Conservation (phyloP, 2,329 filamentous ascomycete genomes). For the Pseudogymnoascus sp. region DNA sequence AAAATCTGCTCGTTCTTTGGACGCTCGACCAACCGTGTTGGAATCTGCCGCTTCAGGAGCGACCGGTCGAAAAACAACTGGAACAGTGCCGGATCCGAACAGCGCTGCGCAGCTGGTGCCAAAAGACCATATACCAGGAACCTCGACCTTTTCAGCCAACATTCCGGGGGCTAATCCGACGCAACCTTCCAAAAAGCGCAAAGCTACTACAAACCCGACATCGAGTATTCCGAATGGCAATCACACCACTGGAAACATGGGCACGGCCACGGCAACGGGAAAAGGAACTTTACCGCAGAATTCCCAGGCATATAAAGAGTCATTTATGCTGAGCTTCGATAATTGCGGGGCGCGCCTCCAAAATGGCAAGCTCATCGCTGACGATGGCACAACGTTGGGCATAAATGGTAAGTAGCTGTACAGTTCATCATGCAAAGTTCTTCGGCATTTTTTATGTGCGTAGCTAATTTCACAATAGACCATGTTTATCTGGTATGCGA, state of each 20-base stretch:
- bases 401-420: conserved; percentile 67
- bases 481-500: conserved; percentile 96
- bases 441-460: conserved; percentile 12
- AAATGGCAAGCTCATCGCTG: conserved; percentile 73
- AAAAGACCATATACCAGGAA: conserved; percentile 49
- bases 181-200: conserved; percentile 71
- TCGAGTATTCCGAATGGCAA: conserved; percentile 19
- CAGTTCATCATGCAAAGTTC: conserved; percentile 9
- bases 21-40: conserved; percentile 12
- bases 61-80: conserved; percentile 36
- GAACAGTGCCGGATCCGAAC: conserved; percentile 23
- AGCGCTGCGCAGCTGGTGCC: conserved; percentile 23
- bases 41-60: conserved; percentile 17
- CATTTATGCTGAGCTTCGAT: conserved; percentile 87
- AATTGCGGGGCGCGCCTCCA: conserved; percentile 61
- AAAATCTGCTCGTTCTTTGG: conserved; percentile 44
- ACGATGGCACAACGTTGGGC: conserved; percentile 78
- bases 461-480: conserved; percentile 41
- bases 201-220: conserved; percentile 47
- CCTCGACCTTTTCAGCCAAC: conserved; percentile 51
- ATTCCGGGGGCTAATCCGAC: conserved; percentile 27
- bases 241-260: conserved; percentile 12
- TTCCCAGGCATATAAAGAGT: conserved; percentile 41
- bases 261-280: not conserved
- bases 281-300: not conserved